Percentiles rank a stretch among this genome's conserved stretches.
Conservation (phyloP, 139 green algal species). For the Chlorella sorokiniana region DNA sequence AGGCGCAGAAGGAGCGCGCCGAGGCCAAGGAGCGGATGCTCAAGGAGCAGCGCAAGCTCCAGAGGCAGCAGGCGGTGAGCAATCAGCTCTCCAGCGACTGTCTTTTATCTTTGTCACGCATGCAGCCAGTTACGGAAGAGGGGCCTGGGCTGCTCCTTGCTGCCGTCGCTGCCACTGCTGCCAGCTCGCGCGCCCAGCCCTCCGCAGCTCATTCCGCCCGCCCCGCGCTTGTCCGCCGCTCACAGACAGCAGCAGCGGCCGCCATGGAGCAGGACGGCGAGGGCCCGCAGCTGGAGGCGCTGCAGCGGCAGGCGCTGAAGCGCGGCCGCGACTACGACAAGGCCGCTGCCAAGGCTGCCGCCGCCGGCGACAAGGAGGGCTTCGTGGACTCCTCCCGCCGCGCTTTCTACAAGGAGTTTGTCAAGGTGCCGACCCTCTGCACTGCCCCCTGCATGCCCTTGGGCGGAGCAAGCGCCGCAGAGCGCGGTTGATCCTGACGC, state of each 20-base stretch:
- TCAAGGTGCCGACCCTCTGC: too few relatives aligned
- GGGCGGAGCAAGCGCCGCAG: too few relatives aligned
- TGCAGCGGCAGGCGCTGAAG: slow-evolving; percentile 21
- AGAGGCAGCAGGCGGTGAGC: not conserved
- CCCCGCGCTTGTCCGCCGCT: not conserved
- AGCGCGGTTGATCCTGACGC: too few relatives aligned
- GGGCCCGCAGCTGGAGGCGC: slow-evolving; percentile 39
- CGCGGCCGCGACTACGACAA: slow-evolving; percentile 22
- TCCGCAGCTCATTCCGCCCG: not conserved
- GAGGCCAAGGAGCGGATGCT: slow-evolving; percentile 57
- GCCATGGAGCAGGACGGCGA: slow-evolving; percentile 66
- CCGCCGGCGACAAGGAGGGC: not conserved
- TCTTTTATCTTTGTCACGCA: not conserved
- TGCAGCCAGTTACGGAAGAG: too few relatives aligned
- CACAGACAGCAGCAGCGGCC: not conserved
- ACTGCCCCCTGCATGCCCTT: too few relatives aligned
- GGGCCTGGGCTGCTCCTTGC: too few relatives aligned
- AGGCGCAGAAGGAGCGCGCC: slow-evolving; percentile 74
- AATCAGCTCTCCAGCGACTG: not conserved
- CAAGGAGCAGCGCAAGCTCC: not conserved
- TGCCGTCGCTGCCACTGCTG: too few relatives aligned
- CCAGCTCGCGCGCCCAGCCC: too few relatives aligned
- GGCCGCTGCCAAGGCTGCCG: not conserved
- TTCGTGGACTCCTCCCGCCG: slow-evolving; percentile 72
- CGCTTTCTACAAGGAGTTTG: slow-evolving; percentile 96